These are phyloP conservation scores for Mortierella sp. DNA, from an alignment of 371 early-diverging fungal genomes.

Conservation along the genomic window DNA sequence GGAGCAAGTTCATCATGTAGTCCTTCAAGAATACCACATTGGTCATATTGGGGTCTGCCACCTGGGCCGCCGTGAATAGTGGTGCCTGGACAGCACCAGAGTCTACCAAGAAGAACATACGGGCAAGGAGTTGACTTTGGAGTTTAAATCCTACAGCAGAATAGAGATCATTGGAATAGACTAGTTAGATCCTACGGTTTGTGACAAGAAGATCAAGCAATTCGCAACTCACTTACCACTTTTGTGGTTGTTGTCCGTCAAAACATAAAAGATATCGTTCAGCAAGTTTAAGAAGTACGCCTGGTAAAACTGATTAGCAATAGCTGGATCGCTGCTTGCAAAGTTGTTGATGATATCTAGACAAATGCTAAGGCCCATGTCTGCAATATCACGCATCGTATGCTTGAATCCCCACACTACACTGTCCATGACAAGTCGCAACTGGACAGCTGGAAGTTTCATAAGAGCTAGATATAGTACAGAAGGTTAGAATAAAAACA, in stretches of 20 bases:
- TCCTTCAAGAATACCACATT: conserved; percentile 86
- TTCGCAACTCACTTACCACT: conserved; percentile 72
- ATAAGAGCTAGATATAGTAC: conserved; percentile 73
- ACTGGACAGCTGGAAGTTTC: conserved; percentile 83
- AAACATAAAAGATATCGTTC: conserved; percentile 96
- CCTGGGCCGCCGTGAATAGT: conserved; percentile 79
- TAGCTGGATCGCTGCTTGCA: conserved; percentile 76
- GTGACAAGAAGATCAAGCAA: background rate
- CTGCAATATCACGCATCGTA: conserved; percentile 97
- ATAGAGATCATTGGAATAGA: background rate
- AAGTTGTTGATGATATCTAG: conserved; percentile 88
- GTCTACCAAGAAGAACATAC: conserved; percentile 89
- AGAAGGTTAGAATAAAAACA: conserved; percentile 1
- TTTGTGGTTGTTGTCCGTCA: conserved; percentile 98
- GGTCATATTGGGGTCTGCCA: conserved; percentile 77
- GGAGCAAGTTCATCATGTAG: conserved; percentile 84
- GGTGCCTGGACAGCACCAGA: conserved; percentile 86
- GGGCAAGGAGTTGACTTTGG: conserved; percentile 90
- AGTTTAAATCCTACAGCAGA: conserved; percentile 82
- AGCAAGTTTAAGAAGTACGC: conserved; percentile 89
- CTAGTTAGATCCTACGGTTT: background rate
- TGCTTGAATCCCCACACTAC: conserved; percentile 99
- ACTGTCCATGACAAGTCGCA: conserved; percentile 92
- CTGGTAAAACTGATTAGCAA: conserved; percentile 92
- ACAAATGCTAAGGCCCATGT: conserved; percentile 88